Base-by-base conservation (phyloP, 2,329 filamentous ascomycete genomes). In the Westerdykella ornata region DNA sequence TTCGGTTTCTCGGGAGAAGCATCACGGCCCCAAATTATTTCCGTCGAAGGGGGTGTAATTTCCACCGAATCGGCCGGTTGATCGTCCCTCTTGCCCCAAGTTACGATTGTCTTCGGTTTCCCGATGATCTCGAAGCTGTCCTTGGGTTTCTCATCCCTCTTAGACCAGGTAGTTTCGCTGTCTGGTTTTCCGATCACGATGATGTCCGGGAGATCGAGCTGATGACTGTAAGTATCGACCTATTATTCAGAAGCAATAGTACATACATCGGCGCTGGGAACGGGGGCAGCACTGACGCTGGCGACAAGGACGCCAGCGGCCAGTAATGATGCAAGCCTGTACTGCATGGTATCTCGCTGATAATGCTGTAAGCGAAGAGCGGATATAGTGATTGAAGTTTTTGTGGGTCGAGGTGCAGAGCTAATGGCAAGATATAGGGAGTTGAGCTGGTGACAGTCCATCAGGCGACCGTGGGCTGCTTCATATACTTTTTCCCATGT, bases 271-370 rank as follows among this genome's bases (percentile, higher is more conserved):
- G 49, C 40, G 13, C 48, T 41, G 17, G 52, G 41, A 30, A 62
- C 38, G n/a, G 59, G 57, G 9, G 55, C 48, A 3, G 44, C 54
- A 26, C 43, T 53, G 29, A 49, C 49, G 8, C 49, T 49, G 29
- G 46, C 49, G 28, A 59, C 33, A 26, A 62, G 18, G 22, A 49
- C 45, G 39, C 57, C 48, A 30, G 47, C 49, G 41, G 55, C 54
- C 20, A 62, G 45, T 15, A 52, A 47, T 28, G 57, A 57, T 4
- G 57, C 49, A 9, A 58, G 40, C 40, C 49, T 53, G 48, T 58
- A 56, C 35, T 58, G 57, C 59, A 62, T 49, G 37, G 28, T 60
- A 20, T 26, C 43, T 37, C 39, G 22, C 22, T 36, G 14, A 33
- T 30, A 32, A 33, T 40, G 34, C 35, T 18, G 29, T 44, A 46